Base-by-base conservation (phyloP, 306 rosid species). In the Begonia peltatifolia region DNA sequence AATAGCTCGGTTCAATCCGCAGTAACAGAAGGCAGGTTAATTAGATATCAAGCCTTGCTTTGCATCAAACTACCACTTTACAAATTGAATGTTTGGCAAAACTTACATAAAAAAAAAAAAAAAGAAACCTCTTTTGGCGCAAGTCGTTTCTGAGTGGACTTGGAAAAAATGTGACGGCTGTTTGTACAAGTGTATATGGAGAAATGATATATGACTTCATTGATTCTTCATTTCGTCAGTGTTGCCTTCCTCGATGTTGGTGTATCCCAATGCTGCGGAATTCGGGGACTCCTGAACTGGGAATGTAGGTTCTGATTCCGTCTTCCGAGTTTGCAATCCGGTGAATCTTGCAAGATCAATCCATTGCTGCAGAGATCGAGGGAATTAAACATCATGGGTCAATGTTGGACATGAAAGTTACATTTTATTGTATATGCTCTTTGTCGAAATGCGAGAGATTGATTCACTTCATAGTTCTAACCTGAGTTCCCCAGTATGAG, bases 401-500 rank as follows among this genome's bases (percentile, higher is more conserved):
- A 16, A 36, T 30, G 30, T 15, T 17, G 18, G 18, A 17, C 18
- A 17, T 17, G 18, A 17, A 17, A 0, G 18, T 1, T 17, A 25
- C 35, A 25, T 25, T 25, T 25, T 3, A 25, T 25, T 25, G 35
- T 25, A 25, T 25, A 52, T 8, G 13, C 35, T 44, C 1, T 6
- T 11, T 11, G 14, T 36, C 52, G 42, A 17, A 64, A 43, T 22
- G 11, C 20, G 35, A 53, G 46, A 42, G 46, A 42, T 43, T 12
- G 44, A 41, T 12, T 50, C n/a, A 6, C 42, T 12, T 57, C 6
- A 12, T 41, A 46, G 52, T 16, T 57, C 74, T 64, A 36, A 89
- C 97, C 97, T 82, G 95, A 46, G 97, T 83, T 66, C 89, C 97
- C 95, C 95, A 90, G 17, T 79, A 90, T 25, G 97, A 90, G 76